Evolutionary conservation across 2,329 filamentous ascomycete genomes (phyloP), one percentile per base, ranked within the genome.

Genomic region (Sphaerulina vaccinii): DNA sequence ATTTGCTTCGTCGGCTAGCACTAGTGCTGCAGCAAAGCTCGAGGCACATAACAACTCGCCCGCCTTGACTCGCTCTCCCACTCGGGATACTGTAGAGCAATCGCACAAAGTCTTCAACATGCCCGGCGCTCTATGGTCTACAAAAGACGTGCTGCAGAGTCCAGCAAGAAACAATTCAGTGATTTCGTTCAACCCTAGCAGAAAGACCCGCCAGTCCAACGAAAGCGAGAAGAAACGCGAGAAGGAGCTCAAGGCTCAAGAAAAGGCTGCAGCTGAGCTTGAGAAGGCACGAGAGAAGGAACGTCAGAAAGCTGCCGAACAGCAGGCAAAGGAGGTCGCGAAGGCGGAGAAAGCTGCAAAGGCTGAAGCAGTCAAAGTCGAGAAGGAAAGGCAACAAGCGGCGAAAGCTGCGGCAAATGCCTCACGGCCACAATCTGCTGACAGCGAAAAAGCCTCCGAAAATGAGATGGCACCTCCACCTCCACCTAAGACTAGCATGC

Each of bases 211-310:
- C 48, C 81, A 79, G 65, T 83, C 81, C 1, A 79, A 77, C 1
- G 82, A 84, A 61, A 76, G 76, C 51, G 79, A 85, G 57, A 81
- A 85, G 60, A 87, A 84, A 64, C 65, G 69, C 21, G 80, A 83
- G 29, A 81, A 78, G 33, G 81, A 87, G 50, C 69, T 72, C 5
- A 86, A 83, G 64, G 84, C 87, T 58, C 77, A 82, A 38, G 79
- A 81, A 59, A 78, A 78, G 19, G 75, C 81, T 59, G 79, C 78
- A 13, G 83, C 84, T 18, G 85, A 83, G 63, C 73, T 87, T 2
- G 83, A 87, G 58, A 87, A 84, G 62, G 82, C 79, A 37, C 81
- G 86, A 7, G 81, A 84, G 60, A 85, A 86, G 68, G 85, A 89
- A 65, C 78, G 85, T 5, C 81, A 86, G 59, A 88, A 87, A 65